Evolutionary conservation across 2,329 filamentous ascomycete genomes (phyloP).

Genomic region (Aspergillus cejpii): DNA sequence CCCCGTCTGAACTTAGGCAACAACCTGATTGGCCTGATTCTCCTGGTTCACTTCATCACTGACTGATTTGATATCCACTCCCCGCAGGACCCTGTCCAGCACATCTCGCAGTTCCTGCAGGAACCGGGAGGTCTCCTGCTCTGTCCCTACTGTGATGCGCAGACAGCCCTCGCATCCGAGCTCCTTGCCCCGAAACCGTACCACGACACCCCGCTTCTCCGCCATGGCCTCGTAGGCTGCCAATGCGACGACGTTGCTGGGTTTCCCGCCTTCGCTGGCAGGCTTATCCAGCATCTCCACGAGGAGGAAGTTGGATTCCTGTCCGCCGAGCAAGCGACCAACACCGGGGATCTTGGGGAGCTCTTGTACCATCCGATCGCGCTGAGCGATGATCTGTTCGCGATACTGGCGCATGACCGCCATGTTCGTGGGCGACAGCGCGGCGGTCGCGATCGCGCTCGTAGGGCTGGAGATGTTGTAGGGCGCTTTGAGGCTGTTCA

Average conservation of each 20-base stretch:
- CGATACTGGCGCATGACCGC: constrained; percentile 65
- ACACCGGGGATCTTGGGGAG: constrained; percentile 70
- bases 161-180: constrained; percentile 81
- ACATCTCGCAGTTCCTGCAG: constrained; percentile 58
- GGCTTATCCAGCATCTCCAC: constrained; percentile 73
- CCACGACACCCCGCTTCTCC: constrained; percentile 80
- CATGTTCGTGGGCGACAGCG: constrained; percentile 62
- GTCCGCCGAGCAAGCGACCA: constrained; percentile 72
- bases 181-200: constrained; percentile 89
- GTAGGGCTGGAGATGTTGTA: constrained; percentile 93
- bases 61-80: constrained; percentile 27
- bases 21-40: constrained; percentile 32
- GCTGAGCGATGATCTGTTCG: constrained; percentile 64
- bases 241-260: constrained; percentile 71
- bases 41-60: constrained; percentile 43
- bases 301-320: constrained; percentile 79
- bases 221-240: constrained; percentile 79
- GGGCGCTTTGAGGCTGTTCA: constrained; percentile 91
- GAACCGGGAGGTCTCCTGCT: constrained; percentile 74
- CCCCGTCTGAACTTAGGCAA: not conserved
- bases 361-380: constrained; percentile 66
- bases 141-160: constrained; percentile 86
- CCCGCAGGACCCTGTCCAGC: constrained; percentile 45
- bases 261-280: constrained; percentile 52
- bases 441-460: constrained; percentile 68